Percentiles rank a stretch among this genome's conserved stretches.
Evolutionary conservation across 2,329 filamentous ascomycete species (phyloP).

Genomic region (Grosmannia serpens): DNA sequence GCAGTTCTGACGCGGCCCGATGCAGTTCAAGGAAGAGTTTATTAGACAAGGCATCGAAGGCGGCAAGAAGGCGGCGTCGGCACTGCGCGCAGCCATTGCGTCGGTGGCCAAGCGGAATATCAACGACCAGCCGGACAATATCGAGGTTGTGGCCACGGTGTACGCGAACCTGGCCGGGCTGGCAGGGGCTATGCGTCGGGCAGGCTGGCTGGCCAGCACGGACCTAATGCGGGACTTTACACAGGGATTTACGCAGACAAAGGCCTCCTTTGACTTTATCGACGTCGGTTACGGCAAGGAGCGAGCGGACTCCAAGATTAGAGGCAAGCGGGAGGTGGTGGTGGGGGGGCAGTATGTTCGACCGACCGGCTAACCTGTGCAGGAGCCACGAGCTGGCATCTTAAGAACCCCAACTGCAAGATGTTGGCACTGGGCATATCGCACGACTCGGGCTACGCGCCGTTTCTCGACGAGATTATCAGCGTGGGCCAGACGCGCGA

Average conservation of each 20-base stretch:
- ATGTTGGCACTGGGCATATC: slow-evolving; percentile 50
- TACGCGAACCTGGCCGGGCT: slow-evolving; percentile 43
- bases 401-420: slow-evolving; percentile 50
- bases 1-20: not conserved
- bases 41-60: slow-evolving; percentile 43
- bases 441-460: slow-evolving; percentile 48
- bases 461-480: slow-evolving; percentile 45
- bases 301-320: slow-evolving; percentile 47
- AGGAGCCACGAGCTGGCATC: slow-evolving; percentile 45
- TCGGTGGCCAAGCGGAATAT: slow-evolving; percentile 28
- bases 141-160: slow-evolving; percentile 45
- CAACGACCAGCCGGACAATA: slow-evolving; percentile 32
- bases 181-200: slow-evolving; percentile 34
- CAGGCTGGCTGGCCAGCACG: slow-evolving; percentile 32
- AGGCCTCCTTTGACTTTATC: slow-evolving; percentile 50
- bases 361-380: not conserved
- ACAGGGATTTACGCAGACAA: slow-evolving; percentile 47
- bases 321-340: slow-evolving; percentile 31
- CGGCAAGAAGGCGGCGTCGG: slow-evolving; percentile 39
- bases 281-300: slow-evolving; percentile 50
- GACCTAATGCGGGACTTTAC: slow-evolving; percentile 44
- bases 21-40: slow-evolving; percentile 45
- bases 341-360: too few relatives aligned
- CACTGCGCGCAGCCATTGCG: slow-evolving; percentile 34
- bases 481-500: slow-evolving; percentile 28